Base-by-base conservation (phyloP, 495 filamentous ascomycete species). In the Aspergillus nanangensis region DNA sequence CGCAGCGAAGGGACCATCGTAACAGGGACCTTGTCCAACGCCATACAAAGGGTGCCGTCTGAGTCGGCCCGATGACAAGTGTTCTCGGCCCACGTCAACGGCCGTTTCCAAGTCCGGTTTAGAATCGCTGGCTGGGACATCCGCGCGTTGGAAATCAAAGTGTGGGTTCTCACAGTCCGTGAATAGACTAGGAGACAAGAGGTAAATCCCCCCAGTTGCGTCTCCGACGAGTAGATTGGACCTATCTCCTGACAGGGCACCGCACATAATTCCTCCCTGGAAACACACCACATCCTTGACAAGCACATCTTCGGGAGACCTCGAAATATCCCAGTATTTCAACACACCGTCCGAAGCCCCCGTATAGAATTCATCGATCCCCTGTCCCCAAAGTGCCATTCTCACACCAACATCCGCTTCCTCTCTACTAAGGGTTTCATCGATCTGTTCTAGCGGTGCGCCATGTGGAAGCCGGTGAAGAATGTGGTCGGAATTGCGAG, bases 271-370 rank as follows among this genome's bases (percentile, higher is more conserved):
- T 3, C 69, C 76, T 8, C 76, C 71, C 4, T 69, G 44, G 1
- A 84, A 61, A 3, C 51, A 61, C 3, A 71, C 71, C 1, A 76
- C 55, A 51, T 91, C 76, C 19, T 76, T 63, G n/a, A 95, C 72
- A 22, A 86, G 74, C 1, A 71, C 78, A 57, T 83, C 71, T 27
- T 79, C 74, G 0, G 71, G 55, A 3, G 83, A 74, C 17, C 76
- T 75, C 35, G 72, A 72, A 17, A 94, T 72, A 57, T 96, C 81
- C 93, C 93, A 98, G 15, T 81, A 76, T 44, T 90, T 95, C 5
- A 98, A 72, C 0, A 85, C 70, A 1, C 93, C 92, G 57, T 98
- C 93, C 0, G 90, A 93, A 3, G 84, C 84, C 2, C 91, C 93
- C n/a, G 87, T 95, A 55, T 91, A 95, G 36, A 96, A 79, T 0